A percentile compares a stretch with the other conserved stretches of the same genome.
Conservation (phyloP, 306 rosid genomes). For the Malus fusca region DNA sequence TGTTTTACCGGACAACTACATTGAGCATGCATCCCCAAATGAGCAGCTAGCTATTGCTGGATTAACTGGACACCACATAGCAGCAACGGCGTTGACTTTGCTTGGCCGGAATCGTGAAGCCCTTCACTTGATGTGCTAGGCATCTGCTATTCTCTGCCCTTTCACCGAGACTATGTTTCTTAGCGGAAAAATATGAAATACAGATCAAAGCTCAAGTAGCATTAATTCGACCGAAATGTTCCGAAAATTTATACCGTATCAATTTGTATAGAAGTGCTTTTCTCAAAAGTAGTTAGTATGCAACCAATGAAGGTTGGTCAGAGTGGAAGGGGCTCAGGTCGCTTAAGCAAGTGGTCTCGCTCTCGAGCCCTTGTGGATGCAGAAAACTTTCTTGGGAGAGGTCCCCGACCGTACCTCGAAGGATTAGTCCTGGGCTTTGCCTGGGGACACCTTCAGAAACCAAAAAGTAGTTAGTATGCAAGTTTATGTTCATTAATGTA, state of each 20-base stretch:
- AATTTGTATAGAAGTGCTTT: not conserved
- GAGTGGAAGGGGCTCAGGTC: too few species aligned
- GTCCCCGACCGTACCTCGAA: too few species aligned
- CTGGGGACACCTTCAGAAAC: too few species aligned
- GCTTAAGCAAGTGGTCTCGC: too few species aligned
- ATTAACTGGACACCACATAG: conserved; percentile 78
- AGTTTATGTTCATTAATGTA: too few species aligned
- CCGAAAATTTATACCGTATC: not conserved
- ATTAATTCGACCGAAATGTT: not conserved
- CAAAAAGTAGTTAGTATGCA: too few species aligned
- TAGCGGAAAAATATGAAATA: not conserved
- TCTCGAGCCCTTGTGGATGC: too few species aligned
- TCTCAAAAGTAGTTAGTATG: not conserved
- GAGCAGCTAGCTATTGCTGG: conserved; percentile 81
- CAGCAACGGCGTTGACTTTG: conserved; percentile 75
- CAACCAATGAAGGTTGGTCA: not conserved
- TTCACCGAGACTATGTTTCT: not conserved
- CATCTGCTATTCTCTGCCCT: not conserved
- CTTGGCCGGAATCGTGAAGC: conserved; percentile 93
- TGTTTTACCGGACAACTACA: conserved; percentile 73
- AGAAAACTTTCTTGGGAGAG: too few species aligned
- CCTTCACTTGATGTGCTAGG: conserved; percentile 54
- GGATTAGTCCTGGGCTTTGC: too few species aligned
- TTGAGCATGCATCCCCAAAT: conserved; percentile 73
- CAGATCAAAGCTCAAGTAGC: not conserved